Base-by-base conservation (phyloP, 441 rosid species). In the Iberis amara region DNA sequence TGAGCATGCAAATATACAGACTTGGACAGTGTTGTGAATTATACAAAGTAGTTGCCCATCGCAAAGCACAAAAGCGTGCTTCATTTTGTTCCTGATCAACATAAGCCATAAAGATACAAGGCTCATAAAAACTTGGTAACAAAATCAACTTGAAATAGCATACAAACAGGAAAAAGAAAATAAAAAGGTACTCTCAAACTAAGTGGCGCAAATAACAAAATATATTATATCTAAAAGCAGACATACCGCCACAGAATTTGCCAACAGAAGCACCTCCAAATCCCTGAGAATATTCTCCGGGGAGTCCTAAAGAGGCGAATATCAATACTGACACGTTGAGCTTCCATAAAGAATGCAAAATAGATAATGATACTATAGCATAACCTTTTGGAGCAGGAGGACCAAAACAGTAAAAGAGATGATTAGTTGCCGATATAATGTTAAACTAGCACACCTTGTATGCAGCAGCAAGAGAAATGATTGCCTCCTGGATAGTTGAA, bases 1-100 rank as follows among this genome's bases (percentile, higher is more conserved):
- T 87, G 65, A 92, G 88, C 88, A 92, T 86, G 69, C 97, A 92
- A 53, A 89, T 83, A 71, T 73, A 89, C 57, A 94, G 82, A 80
- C 95, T 86, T 50, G 98, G 94, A 66, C 95, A 88, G 68, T 92
- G 94, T 51, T 86, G 78, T 61, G 81, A 72, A 70, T 77, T 74
- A 74, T 79, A 92, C 66, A 92, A 70, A 42, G 85, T 74, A 40
- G 92, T 84, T 3, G 94, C 89, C 98, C 96, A 92, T 65, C 96
- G 81, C 71, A 88, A 73, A 40, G 92, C 94, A 74, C 96, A 88
- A 62, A 92, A 92, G 47, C 98, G 90, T 10, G 78, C 94, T 84
- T 92, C 98, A 76, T 75, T 80, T 86, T 83, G 82, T 54, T 89
- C 96, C 98, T 92, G 78, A 33, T 66, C 50, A 47, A 56, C 62